These are phyloP conservation scores for Porcisia hertigi DNA, from an alignment of 208 protist genomes.

Conservation along the genomic window DNA sequence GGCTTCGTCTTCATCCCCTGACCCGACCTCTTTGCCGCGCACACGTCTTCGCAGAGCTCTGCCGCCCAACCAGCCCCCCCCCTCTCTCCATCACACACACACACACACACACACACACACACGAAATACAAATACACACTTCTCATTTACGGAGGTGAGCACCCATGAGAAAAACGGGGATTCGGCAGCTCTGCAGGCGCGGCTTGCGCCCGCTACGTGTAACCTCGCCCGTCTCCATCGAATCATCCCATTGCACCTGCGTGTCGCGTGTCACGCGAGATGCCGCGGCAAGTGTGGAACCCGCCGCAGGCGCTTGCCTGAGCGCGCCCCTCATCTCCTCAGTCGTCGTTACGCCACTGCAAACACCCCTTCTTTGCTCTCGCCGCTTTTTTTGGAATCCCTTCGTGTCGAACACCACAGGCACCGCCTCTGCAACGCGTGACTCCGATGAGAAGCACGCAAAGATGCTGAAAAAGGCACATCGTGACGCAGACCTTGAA, in stretches of 20 bases:
- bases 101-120: background rate
- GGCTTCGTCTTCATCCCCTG: background rate
- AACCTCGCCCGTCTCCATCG: background rate
- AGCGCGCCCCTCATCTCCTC: background rate
- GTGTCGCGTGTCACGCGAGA: background rate
- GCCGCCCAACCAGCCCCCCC: background rate
- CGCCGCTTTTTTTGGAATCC: constrained; percentile 53
- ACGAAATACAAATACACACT: background rate
- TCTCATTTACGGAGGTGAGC: background rate
- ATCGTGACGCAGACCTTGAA: constrained; percentile 45
- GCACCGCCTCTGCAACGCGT: background rate
- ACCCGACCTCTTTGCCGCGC: background rate
- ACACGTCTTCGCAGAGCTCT: background rate
- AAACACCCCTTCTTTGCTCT: background rate
- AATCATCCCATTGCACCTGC: background rate
- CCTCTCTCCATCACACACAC: background rate
- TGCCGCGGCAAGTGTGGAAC: background rate
- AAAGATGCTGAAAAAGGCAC: constrained; percentile 43
- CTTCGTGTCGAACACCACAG: constrained; percentile 24
- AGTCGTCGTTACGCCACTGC: background rate
- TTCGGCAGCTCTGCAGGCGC: background rate
- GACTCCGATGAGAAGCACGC: constrained; percentile 35
- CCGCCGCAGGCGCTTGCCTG: background rate
- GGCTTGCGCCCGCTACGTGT: background rate
- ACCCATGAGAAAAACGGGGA: background rate